A percentile compares a stretch with the other conserved stretches of the same genome.
phyloP scores from a whole-genome alignment of 257 asterid species.

The Misopates orontium region DNA sequence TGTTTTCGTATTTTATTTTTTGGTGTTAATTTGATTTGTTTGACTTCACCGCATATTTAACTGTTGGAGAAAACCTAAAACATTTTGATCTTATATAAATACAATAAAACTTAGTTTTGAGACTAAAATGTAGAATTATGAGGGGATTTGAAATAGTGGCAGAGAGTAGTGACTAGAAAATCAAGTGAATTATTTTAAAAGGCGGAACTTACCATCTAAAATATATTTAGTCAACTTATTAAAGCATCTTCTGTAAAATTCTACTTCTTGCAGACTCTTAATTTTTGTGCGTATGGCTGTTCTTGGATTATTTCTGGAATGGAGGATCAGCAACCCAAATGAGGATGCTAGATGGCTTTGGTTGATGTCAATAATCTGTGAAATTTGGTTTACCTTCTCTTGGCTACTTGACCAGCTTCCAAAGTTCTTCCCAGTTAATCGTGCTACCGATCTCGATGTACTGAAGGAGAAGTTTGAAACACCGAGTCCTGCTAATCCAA shows the following conservation, averaged over 20 bases:
- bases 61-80: too few relatives aligned
- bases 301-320: slow-evolving; percentile 61
- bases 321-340: slow-evolving; percentile 69
- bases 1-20: background rate
- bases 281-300: slow-evolving; percentile 57
- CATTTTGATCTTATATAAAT: too few relatives aligned
- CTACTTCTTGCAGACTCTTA: slow-evolving; percentile 47
- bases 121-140: too few relatives aligned
- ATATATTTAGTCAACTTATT: too few relatives aligned
- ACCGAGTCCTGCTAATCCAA: slow-evolving; percentile 48
- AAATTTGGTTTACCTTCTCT: slow-evolving; percentile 80
- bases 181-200: background rate
- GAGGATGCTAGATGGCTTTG: slow-evolving; percentile 75
- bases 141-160: too few relatives aligned
- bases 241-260: too few relatives aligned
- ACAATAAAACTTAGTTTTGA: too few relatives aligned
- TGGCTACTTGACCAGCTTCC: slow-evolving; percentile 92
- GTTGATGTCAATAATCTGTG: slow-evolving; percentile 73
- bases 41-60: too few relatives aligned
- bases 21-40: too few relatives aligned
- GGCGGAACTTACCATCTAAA: too few relatives aligned
- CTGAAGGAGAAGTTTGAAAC: slow-evolving; percentile 70
- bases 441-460: slow-evolving; percentile 67
- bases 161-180: too few relatives aligned
- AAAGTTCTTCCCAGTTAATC: slow-evolving; percentile 64